Conservation (phyloP, 1,284 basidiomycete species). For the Xerocomus amazonicus region DNA sequence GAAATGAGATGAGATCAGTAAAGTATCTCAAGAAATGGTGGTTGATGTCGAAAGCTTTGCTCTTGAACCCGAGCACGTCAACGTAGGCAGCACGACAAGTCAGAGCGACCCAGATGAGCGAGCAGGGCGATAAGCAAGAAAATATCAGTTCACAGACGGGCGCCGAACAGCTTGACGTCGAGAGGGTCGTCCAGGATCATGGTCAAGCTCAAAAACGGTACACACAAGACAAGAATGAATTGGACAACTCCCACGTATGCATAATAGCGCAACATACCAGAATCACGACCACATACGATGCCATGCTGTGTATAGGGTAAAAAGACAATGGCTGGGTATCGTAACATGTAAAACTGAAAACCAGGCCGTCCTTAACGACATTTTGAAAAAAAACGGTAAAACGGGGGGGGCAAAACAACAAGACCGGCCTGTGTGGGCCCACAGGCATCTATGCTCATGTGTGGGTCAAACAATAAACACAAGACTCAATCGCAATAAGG, state of each 20-base stretch:
- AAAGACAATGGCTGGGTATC: constrained; percentile 25
- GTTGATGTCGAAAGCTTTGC: constrained; percentile 27
- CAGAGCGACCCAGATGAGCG: constrained; percentile 12
- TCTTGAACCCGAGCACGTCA: constrained; percentile 9
- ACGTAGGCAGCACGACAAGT: constrained; percentile 15
- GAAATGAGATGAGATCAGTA: constrained; percentile 36
- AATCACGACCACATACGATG: constrained; percentile 24
- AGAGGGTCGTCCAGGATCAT: neutral
- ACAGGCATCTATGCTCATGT: constrained; percentile 2
- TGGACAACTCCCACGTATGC: constrained; percentile 18
- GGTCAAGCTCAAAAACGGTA: constrained; percentile 3
- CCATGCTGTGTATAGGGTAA: constrained; percentile 7
- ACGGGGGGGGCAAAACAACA: constrained; percentile 16
- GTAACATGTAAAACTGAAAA: constrained; percentile 8
- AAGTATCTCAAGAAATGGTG: constrained; percentile 26
- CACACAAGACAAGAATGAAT: constrained; percentile 12
- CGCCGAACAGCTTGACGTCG: constrained; percentile 10
- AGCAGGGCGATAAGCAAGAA: constrained; percentile 14
- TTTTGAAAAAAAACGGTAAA: neutral
- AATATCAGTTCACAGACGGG: constrained; percentile 24
- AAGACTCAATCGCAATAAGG: constrained; percentile 57
- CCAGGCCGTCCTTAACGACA: constrained; percentile 2
- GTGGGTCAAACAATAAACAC: neutral
- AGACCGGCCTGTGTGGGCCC: constrained; percentile 28
- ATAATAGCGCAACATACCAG: constrained; percentile 24